phyloP scores from a whole-genome alignment of 495 filamentous ascomycete genomes.

The Glarea lozoyensis region DNA sequence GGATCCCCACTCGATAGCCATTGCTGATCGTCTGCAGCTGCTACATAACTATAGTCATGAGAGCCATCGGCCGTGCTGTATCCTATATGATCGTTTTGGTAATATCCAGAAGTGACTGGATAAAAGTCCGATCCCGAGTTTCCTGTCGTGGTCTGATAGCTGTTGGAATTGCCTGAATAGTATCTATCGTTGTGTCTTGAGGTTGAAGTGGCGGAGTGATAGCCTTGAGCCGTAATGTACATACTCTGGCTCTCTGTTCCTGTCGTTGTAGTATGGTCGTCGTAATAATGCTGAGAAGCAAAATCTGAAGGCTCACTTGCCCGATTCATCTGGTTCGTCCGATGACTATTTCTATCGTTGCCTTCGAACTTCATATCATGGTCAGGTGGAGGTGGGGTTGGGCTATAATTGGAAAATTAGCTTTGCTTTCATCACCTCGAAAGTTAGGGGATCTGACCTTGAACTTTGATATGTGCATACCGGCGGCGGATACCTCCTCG shows the following conservation, averaged over 20 bases:
- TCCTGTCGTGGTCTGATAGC: background rate
- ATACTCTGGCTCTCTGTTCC: background rate
- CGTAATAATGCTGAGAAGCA: background rate
- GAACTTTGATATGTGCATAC: slow-evolving; percentile 17
- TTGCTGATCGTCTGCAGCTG: background rate
- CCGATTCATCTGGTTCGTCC: background rate
- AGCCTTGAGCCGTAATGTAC: background rate
- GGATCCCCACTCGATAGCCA: slow-evolving; percentile 11
- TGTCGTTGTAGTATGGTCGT: background rate
- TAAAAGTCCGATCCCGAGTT: background rate
- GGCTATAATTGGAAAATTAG: background rate
- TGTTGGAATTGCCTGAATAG: background rate
- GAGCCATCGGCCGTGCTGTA: background rate
- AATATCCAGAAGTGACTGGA: background rate
- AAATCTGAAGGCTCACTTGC: background rate
- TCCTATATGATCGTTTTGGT: background rate
- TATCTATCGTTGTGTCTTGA: background rate
- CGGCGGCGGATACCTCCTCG: slow-evolving; percentile 18
- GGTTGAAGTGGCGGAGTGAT: background rate
- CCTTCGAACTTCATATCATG: background rate
- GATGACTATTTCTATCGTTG: background rate
- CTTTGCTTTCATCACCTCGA: background rate
- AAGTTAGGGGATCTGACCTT: slow-evolving; percentile 6
- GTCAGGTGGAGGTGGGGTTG: background rate
- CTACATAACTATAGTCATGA: slow-evolving; percentile 4